These are phyloP conservation scores for Aspergillus diversus DNA, from an alignment of 495 filamentous ascomycete species.

Conservation along the genomic window DNA sequence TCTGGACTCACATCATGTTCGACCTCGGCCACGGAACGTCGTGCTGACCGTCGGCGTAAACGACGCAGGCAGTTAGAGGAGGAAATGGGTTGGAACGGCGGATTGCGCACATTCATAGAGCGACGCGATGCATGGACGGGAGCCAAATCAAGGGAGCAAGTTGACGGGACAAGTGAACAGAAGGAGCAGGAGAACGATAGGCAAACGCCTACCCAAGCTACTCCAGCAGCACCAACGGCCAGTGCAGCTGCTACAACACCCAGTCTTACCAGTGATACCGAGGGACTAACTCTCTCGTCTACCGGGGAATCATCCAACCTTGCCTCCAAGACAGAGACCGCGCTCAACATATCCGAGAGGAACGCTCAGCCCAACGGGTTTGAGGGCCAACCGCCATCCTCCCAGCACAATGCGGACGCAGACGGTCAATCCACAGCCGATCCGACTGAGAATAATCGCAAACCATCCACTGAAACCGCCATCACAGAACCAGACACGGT, in stretches of 20 bases:
- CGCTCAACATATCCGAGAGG: constrained; percentile 31
- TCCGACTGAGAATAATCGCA: constrained; percentile 12
- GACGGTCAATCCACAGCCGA: constrained; percentile 19
- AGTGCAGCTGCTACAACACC: not conserved
- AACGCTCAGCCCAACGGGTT: constrained; percentile 16
- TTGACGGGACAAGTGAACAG: constrained; percentile 19
- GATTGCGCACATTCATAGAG: constrained; percentile 72
- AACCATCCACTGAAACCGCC: constrained; percentile 36
- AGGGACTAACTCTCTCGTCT: not conserved
- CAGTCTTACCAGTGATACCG: not conserved
- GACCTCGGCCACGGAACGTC: constrained; percentile 5
- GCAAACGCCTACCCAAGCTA: not conserved
- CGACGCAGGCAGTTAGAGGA: constrained; percentile 64
- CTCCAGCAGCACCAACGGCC: constrained; percentile 5
- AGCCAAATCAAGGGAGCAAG: constrained; percentile 53
- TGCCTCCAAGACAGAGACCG: constrained; percentile 34
- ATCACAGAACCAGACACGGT: constrained; percentile 38
- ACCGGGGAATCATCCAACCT: constrained; percentile 28
- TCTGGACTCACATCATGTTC: constrained; percentile 10
- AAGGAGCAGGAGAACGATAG: not conserved
- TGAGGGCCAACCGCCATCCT: not conserved
- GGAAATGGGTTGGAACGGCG: constrained; percentile 83
- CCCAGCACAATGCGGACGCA: constrained; percentile 27
- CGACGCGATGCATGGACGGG: constrained; percentile 86
- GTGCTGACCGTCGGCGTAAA: constrained; percentile 55